phyloP scores from a whole-genome alignment of 176 grass and related monocot species.

The Triticum dicoccoides region DNA sequence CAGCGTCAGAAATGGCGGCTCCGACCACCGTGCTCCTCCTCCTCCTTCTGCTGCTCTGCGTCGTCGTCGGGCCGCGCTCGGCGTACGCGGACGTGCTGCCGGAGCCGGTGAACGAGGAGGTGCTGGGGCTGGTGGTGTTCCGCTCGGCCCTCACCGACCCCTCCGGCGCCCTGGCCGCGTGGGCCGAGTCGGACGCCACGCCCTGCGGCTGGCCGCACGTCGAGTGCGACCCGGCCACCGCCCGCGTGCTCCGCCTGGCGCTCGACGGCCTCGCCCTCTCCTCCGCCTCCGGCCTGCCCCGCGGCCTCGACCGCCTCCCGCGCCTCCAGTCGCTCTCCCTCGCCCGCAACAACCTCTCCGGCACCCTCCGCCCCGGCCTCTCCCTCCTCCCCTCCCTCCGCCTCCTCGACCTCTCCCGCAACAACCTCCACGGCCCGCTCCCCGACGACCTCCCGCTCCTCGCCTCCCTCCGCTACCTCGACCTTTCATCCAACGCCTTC shows the following conservation, averaged over 20 bases:
- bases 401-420: constrained; percentile 76
- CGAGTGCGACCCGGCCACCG: constrained; percentile 78
- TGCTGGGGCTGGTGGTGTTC: constrained; percentile 81
- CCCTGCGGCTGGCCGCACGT: constrained; percentile 80
- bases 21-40: background rate
- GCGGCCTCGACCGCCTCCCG: constrained; percentile 75
- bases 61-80: background rate
- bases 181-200: constrained; percentile 73
- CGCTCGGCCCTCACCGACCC: constrained; percentile 59
- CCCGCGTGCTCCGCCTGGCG: constrained; percentile 61
- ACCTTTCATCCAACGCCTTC: constrained; percentile 71
- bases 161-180: constrained; percentile 50
- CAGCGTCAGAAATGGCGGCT: constrained; percentile 21
- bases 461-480: constrained; percentile 50
- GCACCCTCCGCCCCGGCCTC: constrained; percentile 52
- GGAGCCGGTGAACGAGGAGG: constrained; percentile 84
- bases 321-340: constrained; percentile 63
- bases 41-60: background rate
- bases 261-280: constrained; percentile 75
- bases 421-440: constrained; percentile 67
- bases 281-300: constrained; percentile 35
- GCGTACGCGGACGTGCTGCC: constrained; percentile 22
- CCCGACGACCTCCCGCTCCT: constrained; percentile 61
- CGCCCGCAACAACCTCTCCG: constrained; percentile 81
- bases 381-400: constrained; percentile 66